These are phyloP conservation scores for Astrothelium subdiscretum DNA, from an alignment of 495 filamentous ascomycete species.

Conservation along the genomic window DNA sequence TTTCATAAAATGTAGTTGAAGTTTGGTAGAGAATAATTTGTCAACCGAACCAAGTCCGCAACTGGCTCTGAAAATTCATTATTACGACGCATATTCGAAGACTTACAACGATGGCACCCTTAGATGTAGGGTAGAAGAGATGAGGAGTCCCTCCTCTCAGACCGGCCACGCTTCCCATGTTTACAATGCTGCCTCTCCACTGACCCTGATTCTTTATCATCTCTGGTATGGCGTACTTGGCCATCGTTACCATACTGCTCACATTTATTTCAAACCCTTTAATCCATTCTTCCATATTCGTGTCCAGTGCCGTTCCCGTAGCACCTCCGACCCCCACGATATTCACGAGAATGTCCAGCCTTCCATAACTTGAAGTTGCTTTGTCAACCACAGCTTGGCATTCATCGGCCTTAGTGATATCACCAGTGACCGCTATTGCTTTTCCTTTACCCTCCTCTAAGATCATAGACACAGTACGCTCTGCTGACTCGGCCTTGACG, in stretches of 20 bases:
- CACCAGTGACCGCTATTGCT: slow-evolving; percentile 33
- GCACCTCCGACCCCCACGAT: slow-evolving; percentile 46
- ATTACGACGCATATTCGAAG: background rate
- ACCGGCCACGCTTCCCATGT: slow-evolving; percentile 47
- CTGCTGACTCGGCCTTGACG: slow-evolving; percentile 34
- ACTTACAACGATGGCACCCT: slow-evolving; percentile 31
- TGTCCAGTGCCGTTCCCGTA: slow-evolving; percentile 40
- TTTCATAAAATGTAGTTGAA: no score
- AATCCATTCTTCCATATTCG: slow-evolving; percentile 43
- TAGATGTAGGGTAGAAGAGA: slow-evolving; percentile 49
- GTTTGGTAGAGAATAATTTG: no score
- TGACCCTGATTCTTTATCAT: slow-evolving; percentile 38
- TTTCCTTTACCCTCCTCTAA: slow-evolving; percentile 17
- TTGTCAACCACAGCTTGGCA: slow-evolving; percentile 32
- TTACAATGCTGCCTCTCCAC: slow-evolving; percentile 39
- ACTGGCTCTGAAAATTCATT: background rate
- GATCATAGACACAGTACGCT: slow-evolving; percentile 39
- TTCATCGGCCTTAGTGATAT: slow-evolving; percentile 39
- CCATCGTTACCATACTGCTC: slow-evolving; percentile 47
- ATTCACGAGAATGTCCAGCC: slow-evolving; percentile 43
- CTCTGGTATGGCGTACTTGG: slow-evolving; percentile 40
- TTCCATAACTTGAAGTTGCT: slow-evolving; percentile 33
- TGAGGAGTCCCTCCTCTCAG: slow-evolving; percentile 45
- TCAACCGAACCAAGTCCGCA: no score
- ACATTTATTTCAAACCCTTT: slow-evolving; percentile 46